Conservation (phyloP, 2,329 filamentous ascomycete species). For the Cadophora luteo-olivacea region DNA sequence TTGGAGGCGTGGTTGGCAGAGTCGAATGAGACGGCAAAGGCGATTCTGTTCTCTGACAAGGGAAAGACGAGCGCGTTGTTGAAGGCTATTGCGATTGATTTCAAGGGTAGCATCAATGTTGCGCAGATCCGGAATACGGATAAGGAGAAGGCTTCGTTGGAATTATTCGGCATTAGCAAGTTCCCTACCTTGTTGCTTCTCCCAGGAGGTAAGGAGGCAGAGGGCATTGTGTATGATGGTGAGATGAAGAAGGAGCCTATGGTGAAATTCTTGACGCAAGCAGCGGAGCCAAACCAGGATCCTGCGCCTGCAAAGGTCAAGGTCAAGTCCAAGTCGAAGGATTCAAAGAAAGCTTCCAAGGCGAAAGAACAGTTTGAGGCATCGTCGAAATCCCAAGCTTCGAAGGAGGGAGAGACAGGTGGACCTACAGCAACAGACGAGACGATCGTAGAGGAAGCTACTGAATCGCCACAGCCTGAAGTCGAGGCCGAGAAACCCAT, state of each 20-base stretch:
- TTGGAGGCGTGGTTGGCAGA: constrained; percentile 75
- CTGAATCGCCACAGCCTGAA: constrained; percentile 53
- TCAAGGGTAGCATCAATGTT: constrained; percentile 77
- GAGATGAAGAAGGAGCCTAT: constrained; percentile 86
- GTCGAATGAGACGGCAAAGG: constrained; percentile 76
- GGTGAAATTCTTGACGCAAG: constrained; percentile 81
- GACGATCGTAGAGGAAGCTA: constrained; percentile 56
- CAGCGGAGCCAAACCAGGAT: constrained; percentile 79
- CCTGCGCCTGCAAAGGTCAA: constrained; percentile 59
- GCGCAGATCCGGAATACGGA: constrained; percentile 76
- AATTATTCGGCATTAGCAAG: constrained; percentile 76
- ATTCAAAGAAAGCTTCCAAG: constrained; percentile 45
- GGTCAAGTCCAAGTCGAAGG: constrained; percentile 47
- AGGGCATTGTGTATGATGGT: constrained; percentile 77
- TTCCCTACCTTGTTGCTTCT: constrained; percentile 85
- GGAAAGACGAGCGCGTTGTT: constrained; percentile 84
- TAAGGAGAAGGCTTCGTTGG: constrained; percentile 76
- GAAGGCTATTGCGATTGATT: constrained; percentile 88
- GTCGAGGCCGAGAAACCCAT: constrained; percentile 49
- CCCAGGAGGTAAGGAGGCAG: constrained; percentile 68
- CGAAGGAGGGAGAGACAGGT: constrained; percentile 53
- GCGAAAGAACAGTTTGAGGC: constrained; percentile 56
- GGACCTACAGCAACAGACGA: constrained; percentile 56
- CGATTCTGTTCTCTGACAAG: constrained; percentile 92
- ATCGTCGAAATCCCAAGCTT: constrained; percentile 58